Evolutionary conservation across 2,329 filamentous ascomycete genomes (phyloP), one percentile per base, ranked within the genome.

Genomic region (Trichophyton verrucosum): DNA sequence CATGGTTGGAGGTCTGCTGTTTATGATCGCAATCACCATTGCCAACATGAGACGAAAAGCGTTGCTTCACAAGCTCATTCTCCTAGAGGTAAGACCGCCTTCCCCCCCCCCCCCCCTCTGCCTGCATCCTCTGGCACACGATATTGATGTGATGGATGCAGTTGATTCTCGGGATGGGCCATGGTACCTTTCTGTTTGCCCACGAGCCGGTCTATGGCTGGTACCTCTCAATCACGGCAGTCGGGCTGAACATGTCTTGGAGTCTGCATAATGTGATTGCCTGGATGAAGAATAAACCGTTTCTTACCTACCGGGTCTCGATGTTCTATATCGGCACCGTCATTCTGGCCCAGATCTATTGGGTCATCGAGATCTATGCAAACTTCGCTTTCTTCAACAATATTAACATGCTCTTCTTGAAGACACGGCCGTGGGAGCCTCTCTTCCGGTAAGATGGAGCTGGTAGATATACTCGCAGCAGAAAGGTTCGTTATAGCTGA

Each of bases 251-350:
- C 64, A 73, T 78, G n/a, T 85, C 82, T 2, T 86, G 83, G 81
- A 78, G 76, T 11, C 71, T 87, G 7, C 84, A 87, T 70, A 87
- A 86, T 64, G 76, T 86, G 62, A 82, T 87, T 62, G 79, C 84
- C 0, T 87, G 84, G 84, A 80, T 87, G 71, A 86, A 86, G 71
- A 83, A 81, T 64, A 80, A 78, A 59, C 84, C 84, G 0, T 85
- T 86, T 65, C 73, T 86, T 6, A 75, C 75, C 2, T 75, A 71
- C 33, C 71, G 74, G 6, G 76, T 78, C 33, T 83, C 78, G 55
- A 67, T 74, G 8, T 69, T 85, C 60, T 86, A 85, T 67, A 82
- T 86, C 58, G 73, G 75, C 49, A 85, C 81, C 0, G 77, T 86
- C 47, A 72, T 82, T 9, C 72, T 84, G 1, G 82, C 77, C 9